Evolutionary conservation across 352 stramenopile genomes (phyloP).

Genomic region (Elongisporangium anandrum): DNA sequence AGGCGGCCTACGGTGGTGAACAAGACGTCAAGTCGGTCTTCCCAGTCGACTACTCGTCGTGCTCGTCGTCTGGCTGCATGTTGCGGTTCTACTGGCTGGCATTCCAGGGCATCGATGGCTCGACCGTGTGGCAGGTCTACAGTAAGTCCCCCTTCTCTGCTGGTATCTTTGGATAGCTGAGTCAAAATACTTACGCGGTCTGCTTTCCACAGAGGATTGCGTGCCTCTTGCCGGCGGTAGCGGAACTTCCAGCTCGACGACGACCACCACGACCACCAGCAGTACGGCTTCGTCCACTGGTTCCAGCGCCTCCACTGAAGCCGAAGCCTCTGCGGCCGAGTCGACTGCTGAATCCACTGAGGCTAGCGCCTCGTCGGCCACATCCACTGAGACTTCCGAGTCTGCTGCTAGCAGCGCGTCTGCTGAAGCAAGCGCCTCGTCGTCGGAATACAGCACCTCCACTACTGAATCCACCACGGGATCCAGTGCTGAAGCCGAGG

Average conservation of each 20-base stretch:
- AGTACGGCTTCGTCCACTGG: conserved; percentile 4
- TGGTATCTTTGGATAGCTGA: neutral
- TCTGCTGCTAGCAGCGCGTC: conserved; percentile 2
- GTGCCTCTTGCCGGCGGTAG: conserved; percentile 21
- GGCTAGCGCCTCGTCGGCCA: conserved; percentile 3
- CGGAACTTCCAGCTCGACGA: conserved; percentile 6
- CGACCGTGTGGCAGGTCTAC: conserved; percentile 30
- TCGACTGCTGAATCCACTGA: conserved; percentile 1
- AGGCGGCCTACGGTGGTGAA: conserved; percentile 22
- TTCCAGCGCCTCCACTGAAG: conserved; percentile 1
- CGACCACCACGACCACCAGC: conserved; percentile 8
- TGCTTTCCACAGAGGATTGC: conserved; percentile 16
- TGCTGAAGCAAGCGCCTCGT: neutral
- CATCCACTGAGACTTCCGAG: neutral
- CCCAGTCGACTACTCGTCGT: conserved; percentile 34
- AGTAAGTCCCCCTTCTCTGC: conserved; percentile 10
- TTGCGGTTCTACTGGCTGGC: conserved; percentile 36
- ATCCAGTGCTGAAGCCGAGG: neutral
- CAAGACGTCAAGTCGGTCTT: conserved; percentile 21
- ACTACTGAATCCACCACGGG: neutral
- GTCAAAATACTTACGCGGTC: neutral
- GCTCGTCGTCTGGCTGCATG: conserved; percentile 24
- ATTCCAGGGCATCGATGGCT: conserved; percentile 20
- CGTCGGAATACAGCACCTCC: neutral
- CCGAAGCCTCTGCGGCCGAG: neutral